These are phyloP conservation scores for Suhomyces sp. DNA, from an alignment of 805 yeast species.

Conservation along the genomic window DNA sequence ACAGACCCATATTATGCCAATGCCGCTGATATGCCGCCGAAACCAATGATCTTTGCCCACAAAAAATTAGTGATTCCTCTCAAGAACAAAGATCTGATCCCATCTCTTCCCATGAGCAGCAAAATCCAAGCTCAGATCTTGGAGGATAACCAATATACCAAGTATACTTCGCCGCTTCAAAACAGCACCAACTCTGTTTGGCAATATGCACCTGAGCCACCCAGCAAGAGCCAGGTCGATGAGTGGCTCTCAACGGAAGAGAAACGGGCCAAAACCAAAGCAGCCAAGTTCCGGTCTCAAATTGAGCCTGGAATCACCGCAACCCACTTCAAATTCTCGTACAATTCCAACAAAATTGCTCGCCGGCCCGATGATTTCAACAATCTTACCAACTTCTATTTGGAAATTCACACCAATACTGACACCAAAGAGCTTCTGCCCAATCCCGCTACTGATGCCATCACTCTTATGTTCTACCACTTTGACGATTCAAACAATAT, in stretches of 20 bases:
- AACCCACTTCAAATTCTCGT: constrained; percentile 38
- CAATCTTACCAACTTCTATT: constrained; percentile 52
- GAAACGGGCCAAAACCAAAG: constrained; percentile 10
- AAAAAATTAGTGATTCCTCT: constrained; percentile 49
- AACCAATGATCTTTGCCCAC: constrained; percentile 67
- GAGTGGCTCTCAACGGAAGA: constrained; percentile 28
- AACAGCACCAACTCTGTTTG: constrained; percentile 20
- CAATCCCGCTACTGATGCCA: constrained; percentile 61
- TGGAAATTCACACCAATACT: constrained; percentile 68
- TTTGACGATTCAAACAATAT: constrained; percentile 40
- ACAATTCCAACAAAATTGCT: constrained; percentile 26
- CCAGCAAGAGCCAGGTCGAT: constrained; percentile 39
- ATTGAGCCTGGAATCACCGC: constrained; percentile 46
- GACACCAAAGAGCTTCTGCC: constrained; percentile 47
- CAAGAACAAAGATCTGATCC: constrained; percentile 23
- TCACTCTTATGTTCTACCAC: constrained; percentile 62
- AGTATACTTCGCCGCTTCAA: not conserved
- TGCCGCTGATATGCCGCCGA: constrained; percentile 47
- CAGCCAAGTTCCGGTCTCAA: constrained; percentile 42
- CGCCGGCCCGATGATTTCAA: constrained; percentile 41
- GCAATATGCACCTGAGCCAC: constrained; percentile 50
- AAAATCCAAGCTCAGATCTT: constrained; percentile 1
- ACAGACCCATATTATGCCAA: constrained; percentile 62
- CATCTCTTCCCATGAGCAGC: constrained; percentile 6
- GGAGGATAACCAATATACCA: not conserved